These are phyloP conservation scores for Penicillium goetzii DNA, from an alignment of 495 filamentous ascomycete genomes.

Conservation along the genomic window DNA sequence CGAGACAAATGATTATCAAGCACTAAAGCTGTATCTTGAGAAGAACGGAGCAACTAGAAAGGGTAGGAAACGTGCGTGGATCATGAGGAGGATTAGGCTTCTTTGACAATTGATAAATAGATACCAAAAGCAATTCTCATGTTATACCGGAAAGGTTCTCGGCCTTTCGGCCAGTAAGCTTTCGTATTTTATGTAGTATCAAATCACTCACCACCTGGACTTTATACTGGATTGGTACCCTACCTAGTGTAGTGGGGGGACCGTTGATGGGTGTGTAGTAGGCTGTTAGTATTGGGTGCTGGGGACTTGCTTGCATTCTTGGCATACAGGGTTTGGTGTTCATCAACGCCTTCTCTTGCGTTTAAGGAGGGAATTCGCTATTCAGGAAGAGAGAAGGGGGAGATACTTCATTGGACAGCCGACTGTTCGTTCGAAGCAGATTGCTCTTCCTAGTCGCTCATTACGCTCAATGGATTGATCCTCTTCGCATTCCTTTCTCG, in stretches of 20 bases:
- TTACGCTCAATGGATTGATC: slow-evolving; percentile 2
- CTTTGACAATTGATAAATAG: slow-evolving; percentile 1
- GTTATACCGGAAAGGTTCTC: background rate
- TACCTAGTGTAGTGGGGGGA: slow-evolving; percentile 5
- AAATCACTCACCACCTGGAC: slow-evolving; percentile 1
- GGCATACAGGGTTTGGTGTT: slow-evolving; percentile 1
- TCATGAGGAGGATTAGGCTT: background rate
- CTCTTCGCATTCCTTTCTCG: slow-evolving; percentile 7
- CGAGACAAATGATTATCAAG: background rate
- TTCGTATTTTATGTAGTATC: background rate
- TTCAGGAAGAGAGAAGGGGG: background rate
- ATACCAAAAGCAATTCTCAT: background rate
- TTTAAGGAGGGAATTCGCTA: background rate
- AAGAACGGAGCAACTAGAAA: slow-evolving; percentile 1
- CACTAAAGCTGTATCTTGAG: slow-evolving; percentile 2
- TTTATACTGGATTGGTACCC: background rate
- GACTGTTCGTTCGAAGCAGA: slow-evolving; percentile 7
- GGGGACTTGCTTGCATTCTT: background rate
- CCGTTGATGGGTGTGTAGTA: slow-evolving; percentile 1
- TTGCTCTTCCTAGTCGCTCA: slow-evolving; percentile 7
- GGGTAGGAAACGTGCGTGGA: background rate
- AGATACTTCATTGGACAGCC: slow-evolving; percentile 5
- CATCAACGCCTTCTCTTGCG: background rate
- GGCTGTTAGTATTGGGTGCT: slow-evolving; percentile 6
- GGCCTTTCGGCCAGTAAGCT: background rate